Percentiles rank a stretch among this genome's conserved stretches.
phyloP scores from a whole-genome alignment of 2,329 filamentous ascomycete species.

The Mollisiaceae sp. region DNA sequence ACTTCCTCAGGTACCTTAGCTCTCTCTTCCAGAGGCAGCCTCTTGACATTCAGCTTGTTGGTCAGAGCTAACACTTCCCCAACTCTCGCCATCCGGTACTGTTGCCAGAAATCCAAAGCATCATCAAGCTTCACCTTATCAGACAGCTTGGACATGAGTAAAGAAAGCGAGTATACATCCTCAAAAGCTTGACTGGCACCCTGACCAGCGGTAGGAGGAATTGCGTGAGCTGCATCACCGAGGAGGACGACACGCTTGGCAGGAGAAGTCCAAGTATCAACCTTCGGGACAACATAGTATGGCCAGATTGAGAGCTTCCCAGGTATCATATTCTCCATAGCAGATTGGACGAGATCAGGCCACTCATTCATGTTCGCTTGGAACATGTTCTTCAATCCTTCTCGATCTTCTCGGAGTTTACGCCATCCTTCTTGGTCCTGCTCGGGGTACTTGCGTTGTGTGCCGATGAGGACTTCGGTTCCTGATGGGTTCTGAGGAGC shows the following conservation, averaged over 20 bases:
- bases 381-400: slow-evolving; percentile 44
- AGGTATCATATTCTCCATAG: slow-evolving; percentile 43
- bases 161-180: slow-evolving; percentile 53
- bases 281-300: slow-evolving; percentile 50
- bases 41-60: slow-evolving; percentile 51
- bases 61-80: slow-evolving; percentile 55
- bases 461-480: slow-evolving; percentile 54
- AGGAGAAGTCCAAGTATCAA: slow-evolving; percentile 49
- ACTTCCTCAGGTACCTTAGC: slow-evolving; percentile 36
- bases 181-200: slow-evolving; percentile 56
- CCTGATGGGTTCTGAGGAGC: slow-evolving; percentile 55
- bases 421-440: slow-evolving; percentile 51
- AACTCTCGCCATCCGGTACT: slow-evolving; percentile 52
- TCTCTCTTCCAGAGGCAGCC: slow-evolving; percentile 47
- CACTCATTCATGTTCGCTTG: slow-evolving; percentile 43
- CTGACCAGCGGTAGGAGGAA: slow-evolving; percentile 54
- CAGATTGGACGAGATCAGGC: slow-evolving; percentile 47
- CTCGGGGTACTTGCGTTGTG: slow-evolving; percentile 47
- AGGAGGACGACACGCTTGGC: slow-evolving; percentile 49
- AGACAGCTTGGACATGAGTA: slow-evolving; percentile 43
- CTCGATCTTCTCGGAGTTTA: slow-evolving; percentile 46
- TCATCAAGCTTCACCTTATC: slow-evolving; percentile 35
- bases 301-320: slow-evolving; percentile 52
- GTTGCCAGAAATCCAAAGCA: slow-evolving; percentile 52
- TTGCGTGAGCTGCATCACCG: slow-evolving; percentile 55